These are phyloP conservation scores for Cyclotella atomus DNA, from an alignment of 108 stramenopile genomes.

Conservation along the genomic window DNA sequence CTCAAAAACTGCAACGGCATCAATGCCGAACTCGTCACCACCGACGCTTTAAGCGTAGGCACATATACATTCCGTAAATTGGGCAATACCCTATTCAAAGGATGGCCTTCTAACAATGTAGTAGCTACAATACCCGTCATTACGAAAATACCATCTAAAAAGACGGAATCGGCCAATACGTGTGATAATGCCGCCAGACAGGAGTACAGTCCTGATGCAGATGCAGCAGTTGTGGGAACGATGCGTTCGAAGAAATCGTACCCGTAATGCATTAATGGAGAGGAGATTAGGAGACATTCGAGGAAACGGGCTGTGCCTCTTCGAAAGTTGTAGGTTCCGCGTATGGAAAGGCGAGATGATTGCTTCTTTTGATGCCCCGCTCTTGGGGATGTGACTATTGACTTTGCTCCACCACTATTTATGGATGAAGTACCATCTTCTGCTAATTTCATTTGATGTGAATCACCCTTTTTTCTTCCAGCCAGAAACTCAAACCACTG, in stretches of 20 bases:
- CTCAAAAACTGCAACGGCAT: constrained; percentile 71
- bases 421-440: too few relatives aligned
- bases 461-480: neutral
- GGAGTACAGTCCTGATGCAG: constrained; percentile 13
- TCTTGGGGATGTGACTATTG: neutral
- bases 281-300: constrained; percentile 66
- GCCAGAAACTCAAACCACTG: constrained; percentile 53
- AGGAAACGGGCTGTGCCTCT: constrained; percentile 55
- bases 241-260: constrained; percentile 70
- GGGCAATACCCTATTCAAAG: constrained; percentile 27
- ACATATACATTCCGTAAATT: constrained; percentile 56
- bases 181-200: constrained; percentile 61
- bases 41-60: constrained; percentile 64
- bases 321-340: constrained; percentile 52
- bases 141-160: constrained; percentile 73
- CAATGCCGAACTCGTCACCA: constrained; percentile 50
- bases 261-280: constrained; percentile 74
- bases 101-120: constrained; percentile 64
- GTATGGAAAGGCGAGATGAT: constrained; percentile 8
- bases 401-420: too few relatives aligned
- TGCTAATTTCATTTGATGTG: too few relatives aligned
- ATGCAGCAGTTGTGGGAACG: constrained; percentile 51
- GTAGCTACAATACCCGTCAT: constrained; percentile 59
- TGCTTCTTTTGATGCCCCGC: neutral
- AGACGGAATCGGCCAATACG: constrained; percentile 58